Percentiles rank a stretch among this genome's conserved stretches.
Evolutionary conservation across 805 yeast genomes (phyloP).

Genomic region (Phaffomyces thermotolerans): DNA sequence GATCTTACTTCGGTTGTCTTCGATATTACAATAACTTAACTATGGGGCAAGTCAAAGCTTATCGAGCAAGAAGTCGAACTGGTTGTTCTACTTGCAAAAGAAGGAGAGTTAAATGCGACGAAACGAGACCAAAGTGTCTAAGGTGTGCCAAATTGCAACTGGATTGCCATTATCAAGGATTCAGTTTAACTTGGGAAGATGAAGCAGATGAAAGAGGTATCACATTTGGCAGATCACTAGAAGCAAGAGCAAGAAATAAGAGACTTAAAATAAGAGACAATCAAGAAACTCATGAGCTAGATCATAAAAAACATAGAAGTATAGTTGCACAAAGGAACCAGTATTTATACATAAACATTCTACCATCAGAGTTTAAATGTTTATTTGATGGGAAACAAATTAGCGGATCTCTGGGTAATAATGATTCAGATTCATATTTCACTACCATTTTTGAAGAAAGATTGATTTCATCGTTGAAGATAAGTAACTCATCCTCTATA

Average conservation of each 20-base stretch:
- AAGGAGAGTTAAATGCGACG: conserved; percentile 43
- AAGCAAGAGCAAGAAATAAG: conserved; percentile 14
- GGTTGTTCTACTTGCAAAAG: conserved; percentile 46
- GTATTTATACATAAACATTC: conserved; percentile 11
- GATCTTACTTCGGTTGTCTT: neutral
- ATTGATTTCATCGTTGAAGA: conserved; percentile 10
- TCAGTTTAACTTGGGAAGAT: conserved; percentile 29
- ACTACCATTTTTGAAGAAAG: conserved; percentile 12
- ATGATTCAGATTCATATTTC: neutral
- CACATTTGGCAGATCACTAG: conserved; percentile 30
- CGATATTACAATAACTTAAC: neutral
- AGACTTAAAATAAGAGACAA: neutral
- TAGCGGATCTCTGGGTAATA: neutral
- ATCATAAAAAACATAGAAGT: conserved; percentile 1
- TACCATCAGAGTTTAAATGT: conserved; percentile 5
- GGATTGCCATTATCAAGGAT: conserved; percentile 17
- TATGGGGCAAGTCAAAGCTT: conserved; percentile 23
- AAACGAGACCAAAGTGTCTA: conserved; percentile 27
- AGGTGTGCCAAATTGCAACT: conserved; percentile 24
- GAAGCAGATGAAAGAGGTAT: conserved; percentile 30
- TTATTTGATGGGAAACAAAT: conserved; percentile 8
- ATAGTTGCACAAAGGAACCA: conserved; percentile 7
- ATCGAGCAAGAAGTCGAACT: conserved; percentile 27
- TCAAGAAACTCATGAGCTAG: neutral
- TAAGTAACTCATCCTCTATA: conserved; percentile 1